A percentile compares a stretch with the other conserved stretches of the same genome.
Evolutionary conservation across 2,329 filamentous ascomycete species (phyloP).

Genomic region (Aspergillus fumigatiaffinis): DNA sequence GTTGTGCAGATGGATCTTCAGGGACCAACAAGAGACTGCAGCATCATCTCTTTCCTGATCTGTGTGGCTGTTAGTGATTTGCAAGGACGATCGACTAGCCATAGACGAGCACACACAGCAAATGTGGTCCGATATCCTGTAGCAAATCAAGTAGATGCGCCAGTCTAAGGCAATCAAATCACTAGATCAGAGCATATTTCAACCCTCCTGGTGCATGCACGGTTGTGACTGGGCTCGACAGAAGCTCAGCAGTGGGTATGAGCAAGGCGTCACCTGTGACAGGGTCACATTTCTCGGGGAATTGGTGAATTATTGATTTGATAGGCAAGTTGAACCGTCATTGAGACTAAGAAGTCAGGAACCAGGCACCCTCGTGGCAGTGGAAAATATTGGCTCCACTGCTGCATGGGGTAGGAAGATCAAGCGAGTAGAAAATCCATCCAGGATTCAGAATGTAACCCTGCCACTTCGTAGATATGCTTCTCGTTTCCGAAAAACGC

Average conservation of each 20-base stretch:
- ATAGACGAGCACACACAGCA: background rate
- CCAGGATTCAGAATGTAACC: background rate
- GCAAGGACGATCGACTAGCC: background rate
- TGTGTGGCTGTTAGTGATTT: background rate
- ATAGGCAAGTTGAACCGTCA: background rate
- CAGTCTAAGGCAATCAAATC: background rate
- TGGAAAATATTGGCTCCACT: background rate
- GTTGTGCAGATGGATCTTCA: background rate
- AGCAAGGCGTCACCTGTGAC: background rate
- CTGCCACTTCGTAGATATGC: background rate
- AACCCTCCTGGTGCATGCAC: background rate
- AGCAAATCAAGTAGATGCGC: background rate
- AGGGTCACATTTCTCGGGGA: background rate
- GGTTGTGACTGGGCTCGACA: background rate
- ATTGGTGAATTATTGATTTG: slow-evolving; percentile 8
- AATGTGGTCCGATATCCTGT: background rate
- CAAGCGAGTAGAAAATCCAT: background rate
- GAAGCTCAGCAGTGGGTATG: background rate
- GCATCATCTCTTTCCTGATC: background rate
- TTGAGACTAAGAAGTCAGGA: slow-evolving; percentile 4
- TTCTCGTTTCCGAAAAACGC: background rate
- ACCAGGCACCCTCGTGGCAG: slow-evolving; percentile 5
- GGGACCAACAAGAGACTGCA: background rate
- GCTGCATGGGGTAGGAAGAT: background rate
- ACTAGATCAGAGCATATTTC: background rate